A percentile compares a stretch with the other conserved stretches of the same genome.
phyloP scores from a whole-genome alignment of 2,329 filamentous ascomycete genomes.

The Exophiala phaeomuriformis region DNA sequence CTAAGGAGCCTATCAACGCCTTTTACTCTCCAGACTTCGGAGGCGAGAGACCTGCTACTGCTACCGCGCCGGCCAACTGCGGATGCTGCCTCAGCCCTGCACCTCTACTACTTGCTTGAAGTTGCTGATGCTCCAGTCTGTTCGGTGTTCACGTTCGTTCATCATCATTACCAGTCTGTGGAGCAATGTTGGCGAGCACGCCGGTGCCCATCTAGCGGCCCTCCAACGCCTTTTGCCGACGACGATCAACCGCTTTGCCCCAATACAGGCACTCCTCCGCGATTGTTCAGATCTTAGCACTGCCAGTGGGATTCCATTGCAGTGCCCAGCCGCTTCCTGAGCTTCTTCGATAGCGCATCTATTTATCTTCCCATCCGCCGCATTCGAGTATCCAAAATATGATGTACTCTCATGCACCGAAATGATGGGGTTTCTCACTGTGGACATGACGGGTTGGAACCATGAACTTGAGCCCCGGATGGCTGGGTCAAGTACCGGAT shows the following conservation, averaged over 20 bases:
- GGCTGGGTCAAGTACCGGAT: not conserved
- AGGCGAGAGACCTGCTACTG: not conserved
- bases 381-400: no score
- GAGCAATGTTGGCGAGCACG: no score
- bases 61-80: not conserved
- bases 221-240: slow-evolving; percentile 4
- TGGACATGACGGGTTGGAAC: not conserved
- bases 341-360: no score
- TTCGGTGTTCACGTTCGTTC: not conserved
- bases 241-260: slow-evolving; percentile 8
- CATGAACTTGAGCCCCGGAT: not conserved
- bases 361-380: no score
- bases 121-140: not conserved
- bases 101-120: no score
- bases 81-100: no score
- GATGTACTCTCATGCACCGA: no score
- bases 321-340: no score
- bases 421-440: not conserved
- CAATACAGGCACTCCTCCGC: not conserved
- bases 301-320: no score
- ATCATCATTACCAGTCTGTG: no score
- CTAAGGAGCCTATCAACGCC: no score
- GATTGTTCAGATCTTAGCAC: not conserved
- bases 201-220: not conserved
- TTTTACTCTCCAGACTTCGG: not conserved